Conservation (phyloP, 169 alveolate species). For the Plasmodium fragile region DNA sequence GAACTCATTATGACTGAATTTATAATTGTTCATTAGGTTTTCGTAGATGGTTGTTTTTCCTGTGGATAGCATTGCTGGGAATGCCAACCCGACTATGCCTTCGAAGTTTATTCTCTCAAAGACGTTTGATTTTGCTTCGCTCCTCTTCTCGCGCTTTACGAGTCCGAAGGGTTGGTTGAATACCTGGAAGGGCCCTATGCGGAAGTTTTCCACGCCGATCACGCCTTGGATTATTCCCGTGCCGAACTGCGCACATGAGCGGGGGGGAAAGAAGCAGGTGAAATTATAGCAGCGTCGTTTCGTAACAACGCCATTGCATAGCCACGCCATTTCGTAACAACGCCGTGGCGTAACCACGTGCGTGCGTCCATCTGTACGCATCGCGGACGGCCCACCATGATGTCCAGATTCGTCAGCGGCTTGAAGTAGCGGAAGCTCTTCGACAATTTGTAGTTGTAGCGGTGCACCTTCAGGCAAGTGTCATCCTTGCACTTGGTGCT, state of each 20-base stretch:
- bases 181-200: conserved; percentile 74
- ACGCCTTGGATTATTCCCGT: conserved; percentile 84
- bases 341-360: neutral
- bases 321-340: neutral
- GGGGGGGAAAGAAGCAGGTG: neutral
- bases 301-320: neutral
- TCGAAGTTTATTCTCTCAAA: conserved; percentile 84
- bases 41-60: conserved; percentile 82
- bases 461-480: conserved; percentile 80
- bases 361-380: neutral
- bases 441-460: conserved; percentile 74
- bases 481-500: conserved; percentile 80
- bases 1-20: conserved; percentile 41
- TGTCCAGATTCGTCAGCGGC: conserved; percentile 74
- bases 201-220: conserved; percentile 60
- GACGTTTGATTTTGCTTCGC: conserved; percentile 2
- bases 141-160: conserved; percentile 63
- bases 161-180: conserved; percentile 42
- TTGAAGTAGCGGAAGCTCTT: conserved; percentile 37
- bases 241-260: conserved; percentile 70
- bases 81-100: conserved; percentile 92
- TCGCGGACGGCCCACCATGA: conserved; percentile 31
- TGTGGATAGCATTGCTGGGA: conserved; percentile 88
- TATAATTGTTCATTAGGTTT: conserved; percentile 18
- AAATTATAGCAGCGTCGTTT: neutral